Conservation (phyloP, 495 filamentous ascomycete species). For the Penicillium pancosmium region DNA sequence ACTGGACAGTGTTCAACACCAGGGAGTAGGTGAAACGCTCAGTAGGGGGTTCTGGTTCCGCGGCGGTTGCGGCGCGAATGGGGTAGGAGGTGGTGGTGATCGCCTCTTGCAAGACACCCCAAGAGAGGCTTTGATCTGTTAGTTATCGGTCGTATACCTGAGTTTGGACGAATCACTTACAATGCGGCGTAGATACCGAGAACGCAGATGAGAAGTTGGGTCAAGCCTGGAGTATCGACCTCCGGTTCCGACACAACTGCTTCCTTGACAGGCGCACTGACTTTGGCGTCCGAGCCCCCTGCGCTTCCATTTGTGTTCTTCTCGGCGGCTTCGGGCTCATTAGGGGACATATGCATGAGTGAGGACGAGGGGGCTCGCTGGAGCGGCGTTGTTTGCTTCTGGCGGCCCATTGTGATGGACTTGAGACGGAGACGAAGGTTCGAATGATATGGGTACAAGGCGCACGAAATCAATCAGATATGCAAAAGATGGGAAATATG, state of each 20-base stretch:
- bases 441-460: conserved; percentile 2
- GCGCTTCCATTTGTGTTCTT: conserved; percentile 34
- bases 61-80: conserved; percentile 37
- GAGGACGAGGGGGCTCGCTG: conserved; percentile 69
- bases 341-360: conserved; percentile 48
- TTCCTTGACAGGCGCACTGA: conserved; percentile 33
- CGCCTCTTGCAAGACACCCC: conserved; percentile 95
- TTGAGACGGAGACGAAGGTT: neutral
- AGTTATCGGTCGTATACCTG: conserved; percentile 10
- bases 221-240: conserved; percentile 52
- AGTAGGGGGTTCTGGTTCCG: conserved; percentile 54
- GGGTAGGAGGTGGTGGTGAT: conserved; percentile 92
- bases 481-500: neutral
- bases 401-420: conserved; percentile 62
- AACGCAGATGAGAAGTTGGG: conserved; percentile 83
- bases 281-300: conserved; percentile 36
- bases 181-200: conserved; percentile 95
- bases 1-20: conserved; percentile 95
- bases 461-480: neutral
- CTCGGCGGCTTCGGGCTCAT: conserved; percentile 28
- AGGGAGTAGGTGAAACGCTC: conserved; percentile 88
- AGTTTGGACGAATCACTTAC: conserved; percentile 56
- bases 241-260: conserved; percentile 30
- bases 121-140: conserved; percentile 70
- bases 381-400: conserved; percentile 68